A percentile compares a stretch with the other conserved stretches of the same genome.
Conservation (phyloP, 2,329 filamentous ascomycete species). For the Fusarium pseudonygamai region DNA sequence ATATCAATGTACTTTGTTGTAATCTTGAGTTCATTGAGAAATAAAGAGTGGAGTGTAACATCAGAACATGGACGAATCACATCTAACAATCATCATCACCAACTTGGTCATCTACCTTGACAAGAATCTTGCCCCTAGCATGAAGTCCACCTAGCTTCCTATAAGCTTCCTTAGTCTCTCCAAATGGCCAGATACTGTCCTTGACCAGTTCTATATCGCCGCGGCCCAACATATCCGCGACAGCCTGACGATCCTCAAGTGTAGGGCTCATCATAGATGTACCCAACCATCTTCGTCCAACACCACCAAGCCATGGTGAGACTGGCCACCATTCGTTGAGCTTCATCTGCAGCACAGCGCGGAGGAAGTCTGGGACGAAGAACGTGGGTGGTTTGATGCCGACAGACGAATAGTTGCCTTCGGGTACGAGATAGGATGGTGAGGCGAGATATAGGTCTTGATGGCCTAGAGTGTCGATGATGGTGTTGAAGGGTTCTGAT, state of each 20-base stretch:
- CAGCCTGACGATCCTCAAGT: slow-evolving; percentile 45
- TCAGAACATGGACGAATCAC: background rate
- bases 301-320: slow-evolving; percentile 49
- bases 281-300: slow-evolving; percentile 48
- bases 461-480: background rate
- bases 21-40: background rate
- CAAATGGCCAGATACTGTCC: background rate
- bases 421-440: background rate
- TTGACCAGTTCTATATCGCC: background rate
- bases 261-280: slow-evolving; percentile 49
- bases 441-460: slow-evolving; percentile 1
- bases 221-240: slow-evolving; percentile 42
- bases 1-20: background rate
- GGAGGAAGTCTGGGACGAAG: slow-evolving; percentile 43
- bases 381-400: slow-evolving; percentile 43
- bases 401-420: background rate
- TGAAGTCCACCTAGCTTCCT: slow-evolving; percentile 31
- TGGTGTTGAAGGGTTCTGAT: background rate
- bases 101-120: slow-evolving; percentile 44
- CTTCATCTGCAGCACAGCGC: slow-evolving; percentile 48
- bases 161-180: background rate
- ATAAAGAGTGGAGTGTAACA: background rate
- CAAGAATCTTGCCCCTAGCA: slow-evolving; percentile 52
- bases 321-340: slow-evolving; percentile 52
- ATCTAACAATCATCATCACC: slow-evolving; percentile 37